Conservation (phyloP, 169 alveolate genomes). For the Perkinsus chesapeaki region DNA sequence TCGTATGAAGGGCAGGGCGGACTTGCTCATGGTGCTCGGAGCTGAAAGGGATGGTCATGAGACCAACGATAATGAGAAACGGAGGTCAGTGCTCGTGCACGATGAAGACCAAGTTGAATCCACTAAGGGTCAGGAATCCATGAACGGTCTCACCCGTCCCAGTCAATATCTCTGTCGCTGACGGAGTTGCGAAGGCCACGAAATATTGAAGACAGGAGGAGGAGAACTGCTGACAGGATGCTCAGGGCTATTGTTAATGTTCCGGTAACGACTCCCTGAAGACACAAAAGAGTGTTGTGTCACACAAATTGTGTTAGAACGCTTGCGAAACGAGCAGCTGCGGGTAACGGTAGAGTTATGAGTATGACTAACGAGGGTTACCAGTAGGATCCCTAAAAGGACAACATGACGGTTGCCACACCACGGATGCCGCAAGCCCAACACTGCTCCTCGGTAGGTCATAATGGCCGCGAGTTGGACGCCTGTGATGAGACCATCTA, state of each 20-base stretch:
- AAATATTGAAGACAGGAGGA: not conserved
- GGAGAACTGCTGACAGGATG: not conserved
- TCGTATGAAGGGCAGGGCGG: not conserved
- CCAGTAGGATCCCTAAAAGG: not conserved
- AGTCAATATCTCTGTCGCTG: not conserved
- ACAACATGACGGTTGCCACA: not conserved
- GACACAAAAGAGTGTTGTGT: not conserved
- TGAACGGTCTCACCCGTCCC: not conserved
- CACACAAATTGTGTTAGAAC: no score
- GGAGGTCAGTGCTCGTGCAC: not conserved
- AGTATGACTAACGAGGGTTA: not conserved
- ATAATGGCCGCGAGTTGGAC: not conserved
- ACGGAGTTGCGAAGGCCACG: not conserved
- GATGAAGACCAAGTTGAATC: not conserved
- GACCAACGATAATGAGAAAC: not conserved
- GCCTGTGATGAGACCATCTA: not conserved
- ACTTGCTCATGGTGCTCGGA: not conserved
- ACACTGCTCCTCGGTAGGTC: not conserved
- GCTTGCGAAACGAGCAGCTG: no score
- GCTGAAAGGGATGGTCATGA: not conserved
- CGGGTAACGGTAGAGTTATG: not conserved
- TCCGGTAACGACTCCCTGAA: not conserved
- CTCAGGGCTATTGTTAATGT: not conserved
- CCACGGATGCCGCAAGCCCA: not conserved
- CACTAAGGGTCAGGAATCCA: not conserved